Conservation (phyloP, 345 rosid genomes). For the Dipteronia sinensis region DNA sequence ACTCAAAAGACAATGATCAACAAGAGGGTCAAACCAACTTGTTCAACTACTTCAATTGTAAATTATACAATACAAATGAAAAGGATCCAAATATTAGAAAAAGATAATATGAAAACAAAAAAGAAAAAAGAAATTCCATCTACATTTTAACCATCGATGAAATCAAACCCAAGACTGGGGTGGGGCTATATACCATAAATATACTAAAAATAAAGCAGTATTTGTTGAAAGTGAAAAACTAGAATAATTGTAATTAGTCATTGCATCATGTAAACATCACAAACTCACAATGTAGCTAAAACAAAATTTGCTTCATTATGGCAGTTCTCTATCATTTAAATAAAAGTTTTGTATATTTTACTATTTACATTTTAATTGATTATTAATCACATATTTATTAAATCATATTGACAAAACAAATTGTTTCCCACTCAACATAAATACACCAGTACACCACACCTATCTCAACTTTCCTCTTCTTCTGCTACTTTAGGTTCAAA, state of each 20-base stretch:
- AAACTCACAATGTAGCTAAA: not conserved
- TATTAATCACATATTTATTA: no score
- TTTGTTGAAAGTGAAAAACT: not conserved
- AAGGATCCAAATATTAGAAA: not conserved
- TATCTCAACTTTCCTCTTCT: no score
- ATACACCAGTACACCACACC: no score
- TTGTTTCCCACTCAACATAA: no score
- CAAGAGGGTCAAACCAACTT: not conserved
- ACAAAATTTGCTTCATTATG: not conserved
- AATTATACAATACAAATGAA: not conserved
- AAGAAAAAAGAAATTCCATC: not conserved
- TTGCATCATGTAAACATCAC: not conserved
- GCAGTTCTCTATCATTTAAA: not conserved
- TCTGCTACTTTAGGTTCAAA: no score
- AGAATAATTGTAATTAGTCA: not conserved
- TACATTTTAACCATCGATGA: not conserved
- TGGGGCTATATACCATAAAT: not conserved
- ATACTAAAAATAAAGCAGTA: not conserved
- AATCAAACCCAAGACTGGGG: slow-evolving; percentile 5
- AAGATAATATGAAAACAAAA: not conserved
- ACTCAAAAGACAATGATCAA: not conserved
- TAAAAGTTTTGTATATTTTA: not conserved
- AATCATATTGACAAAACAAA: no score
- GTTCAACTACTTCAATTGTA: not conserved
- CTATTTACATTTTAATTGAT: not conserved